Conservation (phyloP, 2,329 filamentous ascomycete genomes). For the Paraphaeosphaeria minitans region DNA sequence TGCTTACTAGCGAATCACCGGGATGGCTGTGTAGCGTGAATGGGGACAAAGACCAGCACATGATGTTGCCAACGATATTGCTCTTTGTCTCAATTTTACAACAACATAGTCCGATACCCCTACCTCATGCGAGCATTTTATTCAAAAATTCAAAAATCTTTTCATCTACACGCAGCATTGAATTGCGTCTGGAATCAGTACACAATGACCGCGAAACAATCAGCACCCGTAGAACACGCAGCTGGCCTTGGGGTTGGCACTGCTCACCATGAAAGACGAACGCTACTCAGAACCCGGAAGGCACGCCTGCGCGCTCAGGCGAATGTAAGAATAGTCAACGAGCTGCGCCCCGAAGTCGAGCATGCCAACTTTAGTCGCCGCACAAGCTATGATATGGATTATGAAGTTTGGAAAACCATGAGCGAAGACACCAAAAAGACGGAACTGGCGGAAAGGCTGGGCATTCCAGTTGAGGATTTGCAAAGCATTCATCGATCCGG, state of each 20-base stretch:
- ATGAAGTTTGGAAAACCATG: neutral
- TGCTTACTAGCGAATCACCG: neutral
- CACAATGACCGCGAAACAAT: neutral
- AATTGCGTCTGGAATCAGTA: neutral
- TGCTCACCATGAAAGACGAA: neutral
- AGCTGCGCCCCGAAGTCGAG: neutral
- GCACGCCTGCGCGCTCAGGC: neutral
- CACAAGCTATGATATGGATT: constrained; percentile 1
- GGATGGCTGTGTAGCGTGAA: neutral
- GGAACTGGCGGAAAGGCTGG: neutral
- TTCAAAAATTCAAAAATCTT: neutral
- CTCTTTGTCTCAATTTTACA: constrained; percentile 6
- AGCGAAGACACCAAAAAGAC: neutral
- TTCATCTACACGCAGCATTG: neutral
- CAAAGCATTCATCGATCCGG: neutral
- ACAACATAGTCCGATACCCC: neutral
- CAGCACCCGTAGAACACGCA: neutral
- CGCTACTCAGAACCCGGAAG: neutral
- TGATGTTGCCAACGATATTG: neutral
- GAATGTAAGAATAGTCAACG: neutral
- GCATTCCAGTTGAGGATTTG: neutral
- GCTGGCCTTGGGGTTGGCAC: neutral
- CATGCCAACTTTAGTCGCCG: neutral
- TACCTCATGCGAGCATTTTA: too few species aligned
- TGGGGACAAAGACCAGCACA: neutral